Evolutionary conservation across 2,329 filamentous ascomycete genomes (phyloP), one percentile per base, ranked within the genome.

Genomic region (Lasiodiplodia sp.): DNA sequence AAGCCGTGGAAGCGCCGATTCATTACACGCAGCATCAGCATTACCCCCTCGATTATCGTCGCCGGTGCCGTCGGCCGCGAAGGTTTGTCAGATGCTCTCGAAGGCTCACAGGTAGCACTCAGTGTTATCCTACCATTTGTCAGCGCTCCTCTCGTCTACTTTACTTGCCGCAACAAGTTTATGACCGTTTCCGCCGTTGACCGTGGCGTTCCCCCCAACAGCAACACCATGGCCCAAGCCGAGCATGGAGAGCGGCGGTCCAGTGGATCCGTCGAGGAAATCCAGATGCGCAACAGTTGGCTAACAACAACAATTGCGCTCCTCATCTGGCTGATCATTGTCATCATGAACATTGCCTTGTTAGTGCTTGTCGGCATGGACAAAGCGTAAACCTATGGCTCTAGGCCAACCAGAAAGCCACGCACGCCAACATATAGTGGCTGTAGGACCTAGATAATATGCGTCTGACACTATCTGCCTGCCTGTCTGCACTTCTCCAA

Each of bases 51-150:
- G 69, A 93, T 97, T 78, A 89, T 96, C 75, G 93, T 97, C 70
- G 93, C 93, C 0, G 93, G 87, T 0, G 91, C 92, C 0, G 88
- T 96, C 0, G 93, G 93, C 0, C 86, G 87, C 25, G 78, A 87
- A 0, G 93, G 92, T 0, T 83, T 97, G 4, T 88, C 89, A 55
- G 85, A 86, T 5, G 92, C 93, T 0, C 82, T 97, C 37, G 92
- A 91, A 34, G 93, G 87, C 0, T 90, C 87, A 3, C 93, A 97
- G 79, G 92, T 96, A 7, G 91, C 88, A 0, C 83, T 97, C 16
- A 93, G 90, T 73, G 86, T 94, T 12, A 91, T 94, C 14, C 78
- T 97, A 64, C 93, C 93, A 0, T 94, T 97, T 75, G 88, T 95
- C n/a, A 89, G 88, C 0, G 92, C 92, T 0, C 93, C 93, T 1